Evolutionary conservation across 495 filamentous ascomycete genomes (phyloP).

Genomic region (Echria macrotheca): DNA sequence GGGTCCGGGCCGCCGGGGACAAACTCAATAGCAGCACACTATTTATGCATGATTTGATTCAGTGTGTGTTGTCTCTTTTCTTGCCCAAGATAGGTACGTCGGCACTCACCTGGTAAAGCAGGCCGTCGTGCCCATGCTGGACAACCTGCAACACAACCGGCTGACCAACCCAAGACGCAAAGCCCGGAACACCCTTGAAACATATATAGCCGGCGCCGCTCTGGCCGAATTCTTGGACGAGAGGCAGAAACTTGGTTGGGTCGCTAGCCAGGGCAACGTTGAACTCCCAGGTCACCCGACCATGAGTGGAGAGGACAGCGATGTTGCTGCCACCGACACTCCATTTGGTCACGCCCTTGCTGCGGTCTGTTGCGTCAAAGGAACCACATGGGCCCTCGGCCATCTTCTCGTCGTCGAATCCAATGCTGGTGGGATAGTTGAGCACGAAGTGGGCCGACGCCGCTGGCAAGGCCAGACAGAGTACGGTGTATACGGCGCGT

Average conservation of each 20-base stretch:
- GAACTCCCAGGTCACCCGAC: slow-evolving; percentile 18
- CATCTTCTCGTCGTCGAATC: slow-evolving; percentile 8
- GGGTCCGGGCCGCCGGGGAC: slow-evolving; percentile 14
- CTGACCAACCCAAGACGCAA: slow-evolving; percentile 17
- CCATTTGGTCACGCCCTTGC: slow-evolving; percentile 16
- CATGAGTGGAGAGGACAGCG: slow-evolving; percentile 17
- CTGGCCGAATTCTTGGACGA: slow-evolving; percentile 16
- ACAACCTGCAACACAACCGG: slow-evolving; percentile 22
- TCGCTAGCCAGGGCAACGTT: slow-evolving; percentile 18
- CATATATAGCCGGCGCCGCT: slow-evolving; percentile 23
- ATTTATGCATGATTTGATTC: too few relatives aligned
- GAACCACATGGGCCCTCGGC: slow-evolving; percentile 4
- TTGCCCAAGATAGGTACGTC: slow-evolving; percentile 2
- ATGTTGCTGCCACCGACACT: slow-evolving; percentile 20
- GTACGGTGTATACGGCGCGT: not conserved
- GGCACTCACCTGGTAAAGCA: slow-evolving; percentile 22
- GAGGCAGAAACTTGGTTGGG: slow-evolving; percentile 14
- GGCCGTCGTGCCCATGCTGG: slow-evolving; percentile 22
- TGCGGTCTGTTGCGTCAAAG: slow-evolving; percentile 14
- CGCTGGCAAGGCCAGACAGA: not conserved
- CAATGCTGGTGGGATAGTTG: slow-evolving; percentile 8
- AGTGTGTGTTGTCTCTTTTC: too few relatives aligned
- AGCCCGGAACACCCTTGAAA: slow-evolving; percentile 12
- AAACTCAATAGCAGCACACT: slow-evolving; percentile 21
- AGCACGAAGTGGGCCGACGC: slow-evolving; percentile 12